Conservation (phyloP, 73 alveolate species). For the Paramecium octaurelia region DNA sequence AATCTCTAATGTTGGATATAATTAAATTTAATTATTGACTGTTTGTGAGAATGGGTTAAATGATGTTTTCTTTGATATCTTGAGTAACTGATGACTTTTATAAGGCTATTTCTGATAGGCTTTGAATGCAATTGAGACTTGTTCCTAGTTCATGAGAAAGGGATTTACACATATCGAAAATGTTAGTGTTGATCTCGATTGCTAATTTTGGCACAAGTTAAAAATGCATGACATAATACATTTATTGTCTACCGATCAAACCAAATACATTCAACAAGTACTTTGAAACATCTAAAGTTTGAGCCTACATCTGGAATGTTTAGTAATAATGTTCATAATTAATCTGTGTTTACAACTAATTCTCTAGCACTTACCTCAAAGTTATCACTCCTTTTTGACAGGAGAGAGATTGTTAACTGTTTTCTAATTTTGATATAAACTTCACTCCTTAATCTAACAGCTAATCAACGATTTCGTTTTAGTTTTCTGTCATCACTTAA, state of each 20-base stretch:
- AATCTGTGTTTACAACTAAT: not conserved
- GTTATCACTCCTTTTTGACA: not conserved
- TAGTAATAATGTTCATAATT: not conserved
- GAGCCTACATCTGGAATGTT: not conserved
- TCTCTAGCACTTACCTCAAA: not conserved
- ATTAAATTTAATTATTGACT: not conserved
- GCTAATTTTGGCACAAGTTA: not conserved
- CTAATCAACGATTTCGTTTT: not conserved
- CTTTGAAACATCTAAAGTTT: not conserved
- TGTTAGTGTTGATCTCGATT: not conserved
- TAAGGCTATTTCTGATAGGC: not conserved
- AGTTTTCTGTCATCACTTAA: not conserved
- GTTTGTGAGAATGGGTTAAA: not conserved
- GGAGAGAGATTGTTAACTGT: not conserved
- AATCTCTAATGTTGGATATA: not conserved
- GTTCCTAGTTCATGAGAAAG: slow-evolving; percentile 47
- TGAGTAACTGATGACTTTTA: not conserved
- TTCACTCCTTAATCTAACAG: not conserved
- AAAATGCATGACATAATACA: not conserved
- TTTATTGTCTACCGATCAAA: not conserved
- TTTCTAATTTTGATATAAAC: not conserved
- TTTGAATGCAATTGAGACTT: not conserved
- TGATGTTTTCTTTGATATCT: not conserved
- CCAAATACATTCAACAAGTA: not conserved
- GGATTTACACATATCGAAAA: slow-evolving; percentile 7